Percentiles rank a stretch among this genome's conserved stretches.
Evolutionary conservation across 129 eudicot species (phyloP).

Genomic region (Flaveria brownii): DNA sequence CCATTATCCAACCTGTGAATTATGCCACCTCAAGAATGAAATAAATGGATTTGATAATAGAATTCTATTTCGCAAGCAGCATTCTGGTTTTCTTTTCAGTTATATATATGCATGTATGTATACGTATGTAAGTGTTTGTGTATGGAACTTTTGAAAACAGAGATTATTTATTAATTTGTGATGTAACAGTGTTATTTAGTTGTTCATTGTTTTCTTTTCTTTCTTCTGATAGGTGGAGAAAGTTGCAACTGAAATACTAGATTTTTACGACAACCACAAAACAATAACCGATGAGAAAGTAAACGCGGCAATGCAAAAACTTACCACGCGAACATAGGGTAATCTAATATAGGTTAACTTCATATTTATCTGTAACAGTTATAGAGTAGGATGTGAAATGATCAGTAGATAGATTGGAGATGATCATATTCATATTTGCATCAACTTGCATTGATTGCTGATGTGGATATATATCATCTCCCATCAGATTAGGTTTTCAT

Average conservation of each 20-base stretch:
- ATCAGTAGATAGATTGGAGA: constrained; percentile 13
- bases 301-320: constrained; percentile 73
- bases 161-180: not conserved
- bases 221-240: constrained; percentile 71
- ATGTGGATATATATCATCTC: constrained; percentile 17
- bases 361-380: constrained; percentile 25
- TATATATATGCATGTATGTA: not conserved
- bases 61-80: not conserved
- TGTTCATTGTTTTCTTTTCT: not conserved
- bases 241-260: constrained; percentile 85
- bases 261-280: constrained; percentile 86
- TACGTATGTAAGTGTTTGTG: too few relatives aligned
- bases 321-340: constrained; percentile 43
- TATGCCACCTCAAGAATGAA: too few relatives aligned
- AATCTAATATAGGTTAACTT: constrained; percentile 7
- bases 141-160: not conserved
- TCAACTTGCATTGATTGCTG: constrained; percentile 16
- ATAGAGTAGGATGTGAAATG: constrained; percentile 22
- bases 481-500: constrained; percentile 17
- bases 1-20: not conserved
- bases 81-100: not conserved
- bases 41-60: too few relatives aligned
- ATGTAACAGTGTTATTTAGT: not conserved
- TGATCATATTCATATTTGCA: constrained; percentile 21
- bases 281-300: constrained; percentile 70